These are phyloP conservation scores for Arabidopsis suecica DNA, from an alignment of 345 rosid genomes.

Conservation along the genomic window DNA sequence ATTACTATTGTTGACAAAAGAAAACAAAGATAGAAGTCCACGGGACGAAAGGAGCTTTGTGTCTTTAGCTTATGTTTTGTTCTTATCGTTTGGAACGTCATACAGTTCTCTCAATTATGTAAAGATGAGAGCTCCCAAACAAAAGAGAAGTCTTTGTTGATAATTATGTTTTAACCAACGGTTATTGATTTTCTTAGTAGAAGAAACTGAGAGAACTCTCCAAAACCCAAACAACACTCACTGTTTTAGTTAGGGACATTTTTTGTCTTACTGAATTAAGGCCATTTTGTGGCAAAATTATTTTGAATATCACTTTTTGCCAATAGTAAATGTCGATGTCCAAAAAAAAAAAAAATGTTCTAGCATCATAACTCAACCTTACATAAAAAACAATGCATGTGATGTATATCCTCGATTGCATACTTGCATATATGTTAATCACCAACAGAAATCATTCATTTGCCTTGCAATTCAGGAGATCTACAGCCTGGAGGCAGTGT, in stretches of 20 bases:
- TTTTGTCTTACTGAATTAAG: not conserved
- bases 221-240: not conserved
- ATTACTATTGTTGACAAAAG: not conserved
- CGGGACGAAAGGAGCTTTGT: not conserved
- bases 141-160: conserved; percentile 23
- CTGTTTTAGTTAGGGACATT: not conserved
- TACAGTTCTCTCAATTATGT: not conserved
- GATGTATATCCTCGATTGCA: no score
- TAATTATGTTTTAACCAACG: conserved; percentile 12
- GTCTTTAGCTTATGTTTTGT: conserved; percentile 10
- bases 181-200: conserved; percentile 12
- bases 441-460: no score
- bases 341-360: not conserved
- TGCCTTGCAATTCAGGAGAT: no score
- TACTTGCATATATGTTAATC: no score
- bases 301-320: not conserved
- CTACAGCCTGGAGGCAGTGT: no score
- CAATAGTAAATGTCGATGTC: no score
- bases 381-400: not conserved
- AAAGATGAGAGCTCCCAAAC: conserved; percentile 19
- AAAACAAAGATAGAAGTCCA: not conserved
- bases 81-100: conserved; percentile 23
- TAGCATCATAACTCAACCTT: not conserved
- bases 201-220: conserved; percentile 12
- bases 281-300: not conserved